Conservation (phyloP, 495 filamentous ascomycete genomes). For the Schizothecium vesticola region DNA sequence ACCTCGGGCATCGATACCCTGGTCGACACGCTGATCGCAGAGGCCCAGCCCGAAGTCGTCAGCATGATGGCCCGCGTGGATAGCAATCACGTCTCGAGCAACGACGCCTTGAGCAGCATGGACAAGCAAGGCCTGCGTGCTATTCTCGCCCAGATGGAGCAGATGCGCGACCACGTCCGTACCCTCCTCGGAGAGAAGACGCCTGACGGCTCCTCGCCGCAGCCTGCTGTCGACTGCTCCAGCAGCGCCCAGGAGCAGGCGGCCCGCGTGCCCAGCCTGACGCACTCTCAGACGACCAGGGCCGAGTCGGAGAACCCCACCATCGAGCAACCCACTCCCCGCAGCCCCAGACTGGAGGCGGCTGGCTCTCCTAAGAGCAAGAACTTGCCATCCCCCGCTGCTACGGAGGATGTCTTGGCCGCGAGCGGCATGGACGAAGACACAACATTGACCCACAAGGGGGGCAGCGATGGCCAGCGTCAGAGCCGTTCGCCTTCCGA, state of each 20-base stretch:
- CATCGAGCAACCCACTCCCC: neutral
- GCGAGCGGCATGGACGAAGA: slow-evolving; percentile 21
- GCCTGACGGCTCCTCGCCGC: neutral
- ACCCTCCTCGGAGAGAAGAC: slow-evolving; percentile 11
- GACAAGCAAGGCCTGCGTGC: slow-evolving; percentile 34
- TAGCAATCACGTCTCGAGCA: slow-evolving; percentile 21
- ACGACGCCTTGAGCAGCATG: slow-evolving; percentile 16
- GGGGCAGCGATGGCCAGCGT: slow-evolving; percentile 4
- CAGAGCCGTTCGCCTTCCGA: slow-evolving; percentile 10
- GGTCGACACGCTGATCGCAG: slow-evolving; percentile 35
- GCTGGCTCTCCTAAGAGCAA: slow-evolving; percentile 11
- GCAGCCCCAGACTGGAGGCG: neutral
- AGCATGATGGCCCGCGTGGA: slow-evolving; percentile 33
- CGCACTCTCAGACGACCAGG: slow-evolving; percentile 16
- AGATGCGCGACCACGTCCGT: slow-evolving; percentile 10
- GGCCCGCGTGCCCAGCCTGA: slow-evolving; percentile 15
- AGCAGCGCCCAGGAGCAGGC: slow-evolving; percentile 6
- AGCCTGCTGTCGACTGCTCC: neutral
- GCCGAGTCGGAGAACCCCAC: slow-evolving; percentile 10
- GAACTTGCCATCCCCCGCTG: slow-evolving; percentile 22
- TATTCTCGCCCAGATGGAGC: slow-evolving; percentile 29
- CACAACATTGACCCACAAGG: slow-evolving; percentile 11
- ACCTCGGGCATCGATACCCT: slow-evolving; percentile 31
- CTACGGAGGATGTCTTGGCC: slow-evolving; percentile 22
- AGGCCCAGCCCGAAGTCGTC: slow-evolving; percentile 24